Percentiles rank a stretch among this genome's conserved stretches.
phyloP scores from a whole-genome alignment of 768 basidiomycete genomes.

The Tephrocybe rancida region DNA sequence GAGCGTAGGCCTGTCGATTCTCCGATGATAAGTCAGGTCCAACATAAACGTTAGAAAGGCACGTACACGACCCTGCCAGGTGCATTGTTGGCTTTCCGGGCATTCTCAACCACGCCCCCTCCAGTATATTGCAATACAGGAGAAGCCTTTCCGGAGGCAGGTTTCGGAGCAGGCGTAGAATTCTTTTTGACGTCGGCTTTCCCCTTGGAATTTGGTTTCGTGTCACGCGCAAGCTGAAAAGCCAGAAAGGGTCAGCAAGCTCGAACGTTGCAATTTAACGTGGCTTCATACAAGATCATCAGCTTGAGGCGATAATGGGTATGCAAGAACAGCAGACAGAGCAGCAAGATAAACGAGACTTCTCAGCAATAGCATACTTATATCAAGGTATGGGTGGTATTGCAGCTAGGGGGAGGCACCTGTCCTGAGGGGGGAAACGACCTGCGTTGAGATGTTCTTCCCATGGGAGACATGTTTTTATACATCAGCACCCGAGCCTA shows the following conservation, averaged over 20 bases:
- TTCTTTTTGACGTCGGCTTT: background rate
- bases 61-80: background rate
- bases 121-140: background rate
- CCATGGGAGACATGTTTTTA: no score
- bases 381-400: background rate
- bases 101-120: background rate
- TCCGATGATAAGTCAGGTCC: background rate
- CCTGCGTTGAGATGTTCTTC: background rate
- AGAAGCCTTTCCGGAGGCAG: background rate
- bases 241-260: background rate
- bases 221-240: background rate
- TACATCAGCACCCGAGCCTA: no score
- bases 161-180: background rate
- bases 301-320: background rate
- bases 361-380: background rate
- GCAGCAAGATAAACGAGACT: background rate
- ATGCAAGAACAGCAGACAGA: background rate
- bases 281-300: no score
- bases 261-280: no score
- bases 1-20: background rate
- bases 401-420: background rate
- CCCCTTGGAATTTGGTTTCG: no score
- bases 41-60: background rate
- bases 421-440: background rate
- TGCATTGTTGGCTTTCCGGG: conserved; percentile 1